Evolutionary conservation across 2,329 filamentous ascomycete species (phyloP).

Genomic region (Berkeleyomyces basicola): DNA sequence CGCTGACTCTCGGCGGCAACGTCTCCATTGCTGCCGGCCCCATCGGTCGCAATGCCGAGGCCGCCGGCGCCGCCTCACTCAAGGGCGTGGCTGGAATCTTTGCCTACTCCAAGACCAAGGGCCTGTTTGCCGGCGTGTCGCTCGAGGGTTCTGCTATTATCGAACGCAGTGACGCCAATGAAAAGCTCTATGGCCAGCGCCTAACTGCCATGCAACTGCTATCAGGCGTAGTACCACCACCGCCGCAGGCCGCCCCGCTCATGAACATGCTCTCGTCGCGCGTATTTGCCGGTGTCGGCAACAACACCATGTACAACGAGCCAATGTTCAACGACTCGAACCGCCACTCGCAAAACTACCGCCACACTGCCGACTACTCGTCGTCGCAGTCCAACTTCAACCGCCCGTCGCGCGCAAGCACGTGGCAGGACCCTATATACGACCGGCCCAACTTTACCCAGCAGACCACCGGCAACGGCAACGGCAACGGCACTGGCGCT

Average conservation of each 20-base stretch:
- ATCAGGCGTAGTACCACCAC: constrained; percentile 58
- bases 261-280: constrained; percentile 74
- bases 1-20: constrained; percentile 85
- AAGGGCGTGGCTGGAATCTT: constrained; percentile 85
- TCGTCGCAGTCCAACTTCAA: constrained; percentile 29
- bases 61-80: constrained; percentile 80
- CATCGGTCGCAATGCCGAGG: constrained; percentile 86
- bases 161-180: constrained; percentile 89
- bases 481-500: background rate
- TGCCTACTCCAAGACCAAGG: constrained; percentile 96
- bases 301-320: constrained; percentile 79
- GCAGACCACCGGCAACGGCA: background rate
- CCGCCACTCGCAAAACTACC: constrained; percentile 65
- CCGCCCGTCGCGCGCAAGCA: constrained; percentile 44
- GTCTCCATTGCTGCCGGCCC: constrained; percentile 91
- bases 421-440: constrained; percentile 63
- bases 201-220: constrained; percentile 72
- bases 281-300: constrained; percentile 54
- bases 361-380: constrained; percentile 24
- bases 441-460: constrained; percentile 25
- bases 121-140: constrained; percentile 87
- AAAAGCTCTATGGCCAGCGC: constrained; percentile 79
- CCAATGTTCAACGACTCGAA: constrained; percentile 78
- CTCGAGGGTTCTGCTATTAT: constrained; percentile 86
- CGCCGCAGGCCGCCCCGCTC: constrained; percentile 67